Conservation (phyloP, 352 stramenopile species). For the Phytophthora citricola region DNA sequence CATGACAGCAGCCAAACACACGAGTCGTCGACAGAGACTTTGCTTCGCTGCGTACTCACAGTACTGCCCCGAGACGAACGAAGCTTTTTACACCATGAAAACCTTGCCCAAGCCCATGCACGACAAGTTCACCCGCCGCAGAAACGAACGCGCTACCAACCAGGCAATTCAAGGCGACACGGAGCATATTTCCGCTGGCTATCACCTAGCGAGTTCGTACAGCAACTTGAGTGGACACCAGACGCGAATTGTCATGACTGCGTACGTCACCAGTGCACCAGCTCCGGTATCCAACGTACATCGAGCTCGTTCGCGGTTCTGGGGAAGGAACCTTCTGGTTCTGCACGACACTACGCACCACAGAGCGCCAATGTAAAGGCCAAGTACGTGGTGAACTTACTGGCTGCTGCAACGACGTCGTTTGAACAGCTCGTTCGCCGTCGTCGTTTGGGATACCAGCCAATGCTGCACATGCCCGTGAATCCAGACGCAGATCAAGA, state of each 20-base stretch:
- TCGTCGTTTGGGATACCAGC: constrained; percentile 60
- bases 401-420: constrained; percentile 54
- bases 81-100: constrained; percentile 74
- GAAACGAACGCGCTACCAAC: constrained; percentile 11
- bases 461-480: constrained; percentile 52
- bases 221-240: constrained; percentile 56
- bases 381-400: constrained; percentile 58
- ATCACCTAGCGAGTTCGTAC: constrained; percentile 60
- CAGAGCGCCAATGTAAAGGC: constrained; percentile 38
- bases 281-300: not conserved
- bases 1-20: constrained; percentile 38
- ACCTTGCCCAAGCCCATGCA: constrained; percentile 63
- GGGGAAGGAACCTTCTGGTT: constrained; percentile 17
- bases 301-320: constrained; percentile 19
- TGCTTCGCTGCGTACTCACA: constrained; percentile 72
- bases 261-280: constrained; percentile 47
- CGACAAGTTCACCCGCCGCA: constrained; percentile 30
- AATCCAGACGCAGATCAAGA: constrained; percentile 32
- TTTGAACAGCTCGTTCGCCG: constrained; percentile 68
- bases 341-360: constrained; percentile 10
- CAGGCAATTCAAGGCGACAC: constrained; percentile 41
- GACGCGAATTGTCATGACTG: constrained; percentile 66
- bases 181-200: constrained; percentile 73
- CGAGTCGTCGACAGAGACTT: constrained; percentile 54
- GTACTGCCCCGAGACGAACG: constrained; percentile 37